Evolutionary conservation across 768 basidiomycete genomes (phyloP), one percentile per base, ranked within the genome.

Genomic region (Boletellus sp.): DNA sequence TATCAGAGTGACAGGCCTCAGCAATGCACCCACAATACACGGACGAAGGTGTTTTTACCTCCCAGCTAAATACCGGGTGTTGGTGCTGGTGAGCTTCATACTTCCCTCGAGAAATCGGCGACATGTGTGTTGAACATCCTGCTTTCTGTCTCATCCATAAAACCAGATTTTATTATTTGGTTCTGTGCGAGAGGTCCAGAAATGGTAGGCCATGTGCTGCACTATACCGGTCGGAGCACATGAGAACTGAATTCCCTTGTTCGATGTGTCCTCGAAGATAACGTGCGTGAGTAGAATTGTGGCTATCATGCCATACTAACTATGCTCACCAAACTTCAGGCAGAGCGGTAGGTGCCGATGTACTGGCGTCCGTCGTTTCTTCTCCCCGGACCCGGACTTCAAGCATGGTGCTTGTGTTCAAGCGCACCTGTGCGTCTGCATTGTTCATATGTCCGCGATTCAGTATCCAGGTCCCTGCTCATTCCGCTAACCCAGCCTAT

Each of bases 21-120:
- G 26, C 15, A 24, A 16, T 39, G 45, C 6, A 26, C 8, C 15
- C 22, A 4, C 23, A 39, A 24, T 16, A 43, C 52, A 57, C 57
- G 51, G 50, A 41, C 9, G 12, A 28, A 36, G 43, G 12, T n/a
- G 44, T 17, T 19, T 39, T 48, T 26, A 16, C 28, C 38, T 23
- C 23, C 26, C 38, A 13, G 23, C 42, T 65, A 63, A 59, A 64
- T 41, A 52, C 22, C 33, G 36, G 48, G 51, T 47, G 54, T 57
- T 54, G 47, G 57, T 63, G 33, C 19, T 42, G 22, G 36, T 15
- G 37, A 51, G 19, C 23, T 34, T 37, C 52, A 63, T 46, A 51
- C 26, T 42, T 34, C 17, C 34, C 20, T 40, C 26, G 28, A 17
- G 46, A 54, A 22, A 39, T 51, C 48, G 32, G 50, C 19, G 19